Evolutionary conservation across 306 rosid genomes (phyloP).

Genomic region (Cotoneaster glaucophyllus): DNA sequence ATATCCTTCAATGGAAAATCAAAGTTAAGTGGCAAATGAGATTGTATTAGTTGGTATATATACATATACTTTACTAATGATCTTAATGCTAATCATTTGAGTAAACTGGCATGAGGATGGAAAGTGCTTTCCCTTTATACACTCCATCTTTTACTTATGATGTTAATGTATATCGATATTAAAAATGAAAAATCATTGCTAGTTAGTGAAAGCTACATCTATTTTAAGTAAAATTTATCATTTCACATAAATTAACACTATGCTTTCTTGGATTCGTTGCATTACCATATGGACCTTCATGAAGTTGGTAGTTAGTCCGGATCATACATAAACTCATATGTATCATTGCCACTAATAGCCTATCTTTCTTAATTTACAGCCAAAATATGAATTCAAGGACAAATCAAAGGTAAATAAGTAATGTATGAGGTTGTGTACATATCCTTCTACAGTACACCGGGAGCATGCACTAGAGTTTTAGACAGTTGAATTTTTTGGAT

Average conservation of each 20-base stretch:
- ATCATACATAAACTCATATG: background rate
- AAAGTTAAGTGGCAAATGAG: background rate
- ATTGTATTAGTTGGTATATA: background rate
- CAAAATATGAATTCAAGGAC: slow-evolving; percentile 50
- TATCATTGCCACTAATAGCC: background rate
- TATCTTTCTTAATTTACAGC: slow-evolving; percentile 30
- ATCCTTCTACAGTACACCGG: too few relatives aligned
- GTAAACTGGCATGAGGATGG: background rate
- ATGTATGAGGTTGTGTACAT: background rate
- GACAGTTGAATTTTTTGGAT: too few relatives aligned
- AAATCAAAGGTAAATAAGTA: slow-evolving; percentile 34
- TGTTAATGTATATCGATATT: too few relatives aligned
- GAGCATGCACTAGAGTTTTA: too few relatives aligned
- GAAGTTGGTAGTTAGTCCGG: background rate
- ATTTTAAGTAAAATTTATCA: background rate
- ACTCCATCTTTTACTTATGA: background rate
- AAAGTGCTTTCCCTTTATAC: background rate
- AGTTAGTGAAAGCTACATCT: too few relatives aligned
- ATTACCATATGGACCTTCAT: background rate
- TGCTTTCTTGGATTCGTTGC: background rate
- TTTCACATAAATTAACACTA: background rate
- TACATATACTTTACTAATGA: background rate
- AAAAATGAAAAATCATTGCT: background rate
- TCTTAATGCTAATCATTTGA: background rate
- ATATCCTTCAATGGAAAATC: background rate